These are phyloP conservation scores for Trichoderma endophyticum DNA, from an alignment of 2,329 filamentous ascomycete genomes.

Conservation along the genomic window DNA sequence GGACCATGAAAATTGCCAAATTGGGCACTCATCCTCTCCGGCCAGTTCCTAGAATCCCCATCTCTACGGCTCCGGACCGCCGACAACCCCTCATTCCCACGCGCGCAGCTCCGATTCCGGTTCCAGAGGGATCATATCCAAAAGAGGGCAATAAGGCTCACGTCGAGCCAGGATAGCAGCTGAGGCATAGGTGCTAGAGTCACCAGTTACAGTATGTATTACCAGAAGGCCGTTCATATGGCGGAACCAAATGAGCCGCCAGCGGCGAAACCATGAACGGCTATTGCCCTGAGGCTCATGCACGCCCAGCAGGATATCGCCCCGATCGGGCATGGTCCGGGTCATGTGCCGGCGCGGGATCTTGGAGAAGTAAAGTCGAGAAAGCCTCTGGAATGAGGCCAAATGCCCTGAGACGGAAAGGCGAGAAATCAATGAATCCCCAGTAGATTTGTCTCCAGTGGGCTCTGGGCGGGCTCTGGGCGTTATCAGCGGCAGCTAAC, in stretches of 20 bases:
- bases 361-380: neutral
- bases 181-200: neutral
- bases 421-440: neutral
- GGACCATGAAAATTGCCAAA: neutral
- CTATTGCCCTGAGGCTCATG: conserved; percentile 13
- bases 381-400: neutral
- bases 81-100: neutral
- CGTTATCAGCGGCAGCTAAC: neutral
- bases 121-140: neutral
- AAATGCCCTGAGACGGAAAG: neutral
- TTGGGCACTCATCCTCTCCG: neutral
- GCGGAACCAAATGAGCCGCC: neutral
- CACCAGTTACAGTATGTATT: neutral
- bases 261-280: neutral
- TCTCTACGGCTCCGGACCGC: neutral
- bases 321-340: neutral
- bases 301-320: conserved; percentile 8
- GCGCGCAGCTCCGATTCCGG: neutral
- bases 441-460: neutral
- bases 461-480: neutral
- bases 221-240: no score
- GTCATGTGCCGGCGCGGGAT: conserved; percentile 4
- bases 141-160: conserved; percentile 4
- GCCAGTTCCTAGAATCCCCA: neutral
- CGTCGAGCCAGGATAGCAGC: neutral